Conservation (phyloP, 228 moss, liverwort and hornwort species). For the Sphagnum fallax region DNA sequence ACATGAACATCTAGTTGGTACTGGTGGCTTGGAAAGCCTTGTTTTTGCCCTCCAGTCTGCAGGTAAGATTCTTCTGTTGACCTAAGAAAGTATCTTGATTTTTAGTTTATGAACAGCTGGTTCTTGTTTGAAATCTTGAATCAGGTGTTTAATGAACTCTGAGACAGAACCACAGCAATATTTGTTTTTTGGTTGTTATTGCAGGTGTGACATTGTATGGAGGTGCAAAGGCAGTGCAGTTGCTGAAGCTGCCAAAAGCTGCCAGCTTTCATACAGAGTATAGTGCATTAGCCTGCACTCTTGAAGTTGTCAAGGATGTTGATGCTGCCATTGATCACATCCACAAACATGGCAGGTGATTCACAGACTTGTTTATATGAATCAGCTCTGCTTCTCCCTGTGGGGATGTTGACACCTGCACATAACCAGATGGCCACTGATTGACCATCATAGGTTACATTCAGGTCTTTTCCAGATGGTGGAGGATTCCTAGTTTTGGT, state of each 20-base stretch:
- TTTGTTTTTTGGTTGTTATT: neutral
- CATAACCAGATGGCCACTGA: too few species aligned
- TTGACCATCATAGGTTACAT: too few species aligned
- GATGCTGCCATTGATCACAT: slow-evolving; percentile 45
- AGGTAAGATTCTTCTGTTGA: slow-evolving; percentile 7
- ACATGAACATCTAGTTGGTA: slow-evolving; percentile 22
- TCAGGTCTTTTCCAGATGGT: too few species aligned
- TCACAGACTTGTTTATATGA: neutral
- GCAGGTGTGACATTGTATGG: slow-evolving; percentile 37
- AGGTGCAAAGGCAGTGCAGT: slow-evolving; percentile 30
- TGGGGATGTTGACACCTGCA: too few species aligned
- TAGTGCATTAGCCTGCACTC: slow-evolving; percentile 33
- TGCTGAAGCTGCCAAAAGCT: slow-evolving; percentile 28
- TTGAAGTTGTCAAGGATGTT: slow-evolving; percentile 44
- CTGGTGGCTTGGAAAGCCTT: slow-evolving; percentile 25
- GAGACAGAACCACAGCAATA: neutral
- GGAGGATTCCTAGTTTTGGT: too few species aligned
- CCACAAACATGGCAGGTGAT: slow-evolving; percentile 42
- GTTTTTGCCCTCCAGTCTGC: slow-evolving; percentile 23
- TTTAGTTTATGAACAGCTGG: too few species aligned
- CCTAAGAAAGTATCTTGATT: too few species aligned
- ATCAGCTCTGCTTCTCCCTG: too few species aligned
- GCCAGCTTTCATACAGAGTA: slow-evolving; percentile 37
- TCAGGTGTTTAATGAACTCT: too few species aligned
- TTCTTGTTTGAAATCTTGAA: too few species aligned